These are phyloP conservation scores for Blastocystis sp. DNA, from an alignment of 352 stramenopile genomes.

Conservation along the genomic window DNA sequence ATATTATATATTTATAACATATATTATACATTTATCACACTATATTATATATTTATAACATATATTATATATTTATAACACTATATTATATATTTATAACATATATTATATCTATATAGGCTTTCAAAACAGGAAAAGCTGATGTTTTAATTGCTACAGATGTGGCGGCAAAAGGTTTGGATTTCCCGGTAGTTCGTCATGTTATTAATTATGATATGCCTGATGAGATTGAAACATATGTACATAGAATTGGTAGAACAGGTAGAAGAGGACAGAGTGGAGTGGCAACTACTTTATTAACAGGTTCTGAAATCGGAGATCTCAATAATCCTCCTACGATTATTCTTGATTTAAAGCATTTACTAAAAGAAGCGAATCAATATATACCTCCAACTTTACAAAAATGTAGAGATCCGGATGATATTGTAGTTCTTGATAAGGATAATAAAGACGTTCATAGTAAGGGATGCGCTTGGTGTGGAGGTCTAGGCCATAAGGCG, in stretches of 20 bases:
- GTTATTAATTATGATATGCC: slow-evolving; percentile 99
- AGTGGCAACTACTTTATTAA: slow-evolving; percentile 98
- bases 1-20: too few relatives aligned
- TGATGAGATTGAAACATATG: slow-evolving; percentile 95
- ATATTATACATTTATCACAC: slow-evolving; percentile 46
- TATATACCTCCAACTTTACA: slow-evolving; percentile 83
- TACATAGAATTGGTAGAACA: slow-evolving; percentile 93
- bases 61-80: too few relatives aligned
- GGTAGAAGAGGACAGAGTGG: slow-evolving; percentile 86
- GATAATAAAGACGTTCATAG: neutral
- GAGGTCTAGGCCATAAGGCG: slow-evolving; percentile 86
- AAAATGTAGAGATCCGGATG: slow-evolving; percentile 82
- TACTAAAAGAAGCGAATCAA: slow-evolving; percentile 91
- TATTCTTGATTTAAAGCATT: slow-evolving; percentile 87
- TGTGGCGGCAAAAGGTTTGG: slow-evolving; percentile 86
- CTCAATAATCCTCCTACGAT: slow-evolving; percentile 66
- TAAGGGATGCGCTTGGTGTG: slow-evolving; percentile 77
- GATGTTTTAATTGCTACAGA: slow-evolving; percentile 94
- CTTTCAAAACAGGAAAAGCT: too few relatives aligned
- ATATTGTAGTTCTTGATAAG: slow-evolving; percentile 51
- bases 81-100: too few relatives aligned
- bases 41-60: neutral
- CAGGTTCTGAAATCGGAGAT: slow-evolving; percentile 50
- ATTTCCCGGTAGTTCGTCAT: slow-evolving; percentile 96
- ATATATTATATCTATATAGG: too few relatives aligned